A percentile compares a stretch with the other conserved stretches of the same genome.
These are phyloP conservation scores for Heritiera fomes DNA, from an alignment of 345 rosid genomes.

Conservation along the genomic window DNA sequence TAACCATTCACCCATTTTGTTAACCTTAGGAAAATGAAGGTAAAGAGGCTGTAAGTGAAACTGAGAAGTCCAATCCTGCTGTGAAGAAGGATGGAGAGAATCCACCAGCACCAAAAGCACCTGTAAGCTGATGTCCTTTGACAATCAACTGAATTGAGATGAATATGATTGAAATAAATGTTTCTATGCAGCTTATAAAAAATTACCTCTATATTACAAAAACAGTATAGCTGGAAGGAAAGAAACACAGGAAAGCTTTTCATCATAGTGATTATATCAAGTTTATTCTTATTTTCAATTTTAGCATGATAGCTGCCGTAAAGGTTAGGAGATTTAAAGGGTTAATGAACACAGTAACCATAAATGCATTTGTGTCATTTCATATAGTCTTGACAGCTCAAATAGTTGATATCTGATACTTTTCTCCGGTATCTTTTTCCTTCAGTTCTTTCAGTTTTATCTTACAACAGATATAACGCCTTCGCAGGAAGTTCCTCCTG, in stretches of 20 bases:
- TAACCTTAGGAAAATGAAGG: constrained; percentile 46
- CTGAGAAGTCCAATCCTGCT: constrained; percentile 59
- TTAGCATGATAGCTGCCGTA: not conserved
- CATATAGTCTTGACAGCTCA: not conserved
- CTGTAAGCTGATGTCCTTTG: constrained; percentile 42
- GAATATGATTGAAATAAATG: constrained; percentile 7
- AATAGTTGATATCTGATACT: not conserved
- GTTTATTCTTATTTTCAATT: not conserved
- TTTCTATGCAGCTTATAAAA: not conserved
- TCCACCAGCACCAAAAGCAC: constrained; percentile 60
- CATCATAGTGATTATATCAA: not conserved
- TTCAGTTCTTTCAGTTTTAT: constrained; percentile 14
- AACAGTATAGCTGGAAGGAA: not conserved
- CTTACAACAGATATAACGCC: constrained; percentile 12
- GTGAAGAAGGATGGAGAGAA: constrained; percentile 72
- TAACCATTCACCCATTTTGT: constrained; percentile 4
- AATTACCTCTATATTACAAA: not conserved
- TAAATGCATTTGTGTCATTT: constrained; percentile 3
- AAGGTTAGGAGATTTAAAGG: not conserved
- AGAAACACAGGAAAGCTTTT: not conserved
- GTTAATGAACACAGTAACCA: not conserved
- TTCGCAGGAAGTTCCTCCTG: constrained; percentile 81
- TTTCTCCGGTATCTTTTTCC: not conserved
- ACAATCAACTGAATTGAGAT: constrained; percentile 1
- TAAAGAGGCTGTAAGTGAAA: constrained; percentile 45